phyloP scores from a whole-genome alignment of 306 rosid species.

The Astragalus glycyphyllos region DNA sequence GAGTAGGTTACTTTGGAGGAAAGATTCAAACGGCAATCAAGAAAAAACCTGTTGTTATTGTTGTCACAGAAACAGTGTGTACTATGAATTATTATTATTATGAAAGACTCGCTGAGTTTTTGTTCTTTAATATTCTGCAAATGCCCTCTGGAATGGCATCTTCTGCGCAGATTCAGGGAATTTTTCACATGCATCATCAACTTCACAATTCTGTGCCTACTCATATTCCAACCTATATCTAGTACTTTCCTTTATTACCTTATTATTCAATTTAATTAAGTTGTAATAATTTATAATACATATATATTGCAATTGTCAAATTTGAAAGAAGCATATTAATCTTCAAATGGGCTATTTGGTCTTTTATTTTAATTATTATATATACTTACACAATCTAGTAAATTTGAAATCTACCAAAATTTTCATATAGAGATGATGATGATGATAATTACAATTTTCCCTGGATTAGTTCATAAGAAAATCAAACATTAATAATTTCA shows the following conservation, averaged over 20 bases:
- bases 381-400: no score
- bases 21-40: slow-evolving; percentile 44
- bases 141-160: slow-evolving; percentile 47
- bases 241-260: background rate
- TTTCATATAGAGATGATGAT: no score
- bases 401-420: no score
- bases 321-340: no score
- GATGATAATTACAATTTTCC: no score
- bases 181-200: slow-evolving; percentile 53
- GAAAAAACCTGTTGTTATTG: slow-evolving; percentile 33
- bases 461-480: no score
- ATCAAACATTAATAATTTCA: no score
- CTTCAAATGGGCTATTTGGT: no score
- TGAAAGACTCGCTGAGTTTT: background rate
- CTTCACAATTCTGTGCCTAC: slow-evolving; percentile 36
- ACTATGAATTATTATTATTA: slow-evolving; percentile 12
- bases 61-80: slow-evolving; percentile 38
- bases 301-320: no score
- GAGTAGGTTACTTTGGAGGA: slow-evolving; percentile 49
- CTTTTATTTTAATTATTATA: no score
- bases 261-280: background rate
- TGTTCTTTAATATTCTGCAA: slow-evolving; percentile 35
- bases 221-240: slow-evolving; percentile 25
- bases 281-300: no score
- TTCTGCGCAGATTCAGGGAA: slow-evolving; percentile 60